A percentile compares a stretch with the other conserved stretches of the same genome.
Evolutionary conservation across 139 green algal genomes (phyloP).

Genomic region (Picochlorum sp.): DNA sequence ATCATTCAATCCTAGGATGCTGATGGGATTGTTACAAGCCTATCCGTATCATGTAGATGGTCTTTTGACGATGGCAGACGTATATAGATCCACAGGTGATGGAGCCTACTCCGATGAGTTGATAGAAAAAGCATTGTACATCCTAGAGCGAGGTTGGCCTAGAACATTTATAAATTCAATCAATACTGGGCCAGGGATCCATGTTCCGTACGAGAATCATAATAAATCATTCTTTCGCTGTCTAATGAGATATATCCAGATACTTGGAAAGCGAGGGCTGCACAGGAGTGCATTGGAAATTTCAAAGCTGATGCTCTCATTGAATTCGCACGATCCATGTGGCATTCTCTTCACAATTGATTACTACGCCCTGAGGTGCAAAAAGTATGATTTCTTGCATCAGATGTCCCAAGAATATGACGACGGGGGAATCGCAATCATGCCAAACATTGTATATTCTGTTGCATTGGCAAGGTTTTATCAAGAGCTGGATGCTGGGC

Average conservation of each 20-base stretch:
- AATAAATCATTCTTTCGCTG: constrained; percentile 80
- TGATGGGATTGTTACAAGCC: constrained; percentile 50
- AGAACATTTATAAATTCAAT: constrained; percentile 53
- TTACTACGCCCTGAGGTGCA: constrained; percentile 77
- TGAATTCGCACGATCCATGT: constrained; percentile 74
- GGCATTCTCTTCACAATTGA: constrained; percentile 72
- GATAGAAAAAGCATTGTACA: constrained; percentile 68
- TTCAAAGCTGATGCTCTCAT: constrained; percentile 79
- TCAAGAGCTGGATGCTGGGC: constrained; percentile 19
- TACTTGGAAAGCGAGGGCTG: constrained; percentile 61
- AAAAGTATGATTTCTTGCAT: constrained; percentile 29
- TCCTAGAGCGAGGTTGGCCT: constrained; percentile 76
- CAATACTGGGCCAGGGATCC: constrained; percentile 38
- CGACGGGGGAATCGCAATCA: constrained; percentile 33
- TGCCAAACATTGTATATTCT: constrained; percentile 77
- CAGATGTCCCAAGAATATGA: constrained; percentile 4
- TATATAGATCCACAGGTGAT: constrained; percentile 68
- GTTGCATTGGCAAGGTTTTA: constrained; percentile 49
- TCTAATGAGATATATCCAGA: constrained; percentile 71
- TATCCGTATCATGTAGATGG: constrained; percentile 84
- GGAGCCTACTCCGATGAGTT: constrained; percentile 56
- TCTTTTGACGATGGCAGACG: constrained; percentile 82
- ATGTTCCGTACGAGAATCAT: constrained; percentile 44
- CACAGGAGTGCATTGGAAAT: constrained; percentile 78
- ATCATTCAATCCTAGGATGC: constrained; percentile 68